Evolutionary conservation across 345 rosid genomes (phyloP).

Genomic region (Balakata baccata): DNA sequence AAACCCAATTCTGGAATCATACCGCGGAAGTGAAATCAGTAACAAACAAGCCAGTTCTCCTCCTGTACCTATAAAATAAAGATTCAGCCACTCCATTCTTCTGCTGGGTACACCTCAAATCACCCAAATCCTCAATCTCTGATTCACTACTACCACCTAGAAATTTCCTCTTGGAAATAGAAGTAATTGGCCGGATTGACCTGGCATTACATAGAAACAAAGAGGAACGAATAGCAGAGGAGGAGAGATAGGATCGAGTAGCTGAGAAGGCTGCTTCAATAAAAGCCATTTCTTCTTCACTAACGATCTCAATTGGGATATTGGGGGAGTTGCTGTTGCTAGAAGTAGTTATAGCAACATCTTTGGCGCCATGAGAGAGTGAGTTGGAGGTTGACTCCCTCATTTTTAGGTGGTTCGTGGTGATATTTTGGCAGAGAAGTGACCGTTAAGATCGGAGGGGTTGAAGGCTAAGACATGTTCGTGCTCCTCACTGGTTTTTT

Average conservation of each 20-base stretch:
- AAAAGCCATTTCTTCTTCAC: conserved; percentile 85
- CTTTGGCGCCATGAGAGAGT: conserved; percentile 11
- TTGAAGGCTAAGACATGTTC: neutral
- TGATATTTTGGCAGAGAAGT: conserved; percentile 14
- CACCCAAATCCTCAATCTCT: conserved; percentile 61
- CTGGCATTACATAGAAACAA: conserved; percentile 30
- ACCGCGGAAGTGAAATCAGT: conserved; percentile 71
- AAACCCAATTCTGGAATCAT: conserved; percentile 10
- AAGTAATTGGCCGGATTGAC: conserved; percentile 35
- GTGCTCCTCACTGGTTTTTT: neutral
- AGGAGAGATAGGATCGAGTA: conserved; percentile 37
- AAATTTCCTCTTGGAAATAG: conserved; percentile 41
- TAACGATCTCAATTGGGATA: conserved; percentile 72
- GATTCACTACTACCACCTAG: conserved; percentile 19
- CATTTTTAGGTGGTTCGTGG: conserved; percentile 31
- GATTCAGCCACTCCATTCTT: conserved; percentile 31
- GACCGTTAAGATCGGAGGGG: conserved; percentile 36
- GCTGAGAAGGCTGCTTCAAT: conserved; percentile 64
- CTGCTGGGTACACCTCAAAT: conserved; percentile 24
- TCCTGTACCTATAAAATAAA: conserved; percentile 46
- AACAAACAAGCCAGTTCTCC: conserved; percentile 52
- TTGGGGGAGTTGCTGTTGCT: conserved; percentile 10
- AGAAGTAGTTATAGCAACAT: conserved; percentile 1
- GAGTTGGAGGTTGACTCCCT: conserved; percentile 37
- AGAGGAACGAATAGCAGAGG: conserved; percentile 21